These are phyloP conservation scores for Hygrocybe punicea DNA, from an alignment of 768 basidiomycete species.

Conservation along the genomic window DNA sequence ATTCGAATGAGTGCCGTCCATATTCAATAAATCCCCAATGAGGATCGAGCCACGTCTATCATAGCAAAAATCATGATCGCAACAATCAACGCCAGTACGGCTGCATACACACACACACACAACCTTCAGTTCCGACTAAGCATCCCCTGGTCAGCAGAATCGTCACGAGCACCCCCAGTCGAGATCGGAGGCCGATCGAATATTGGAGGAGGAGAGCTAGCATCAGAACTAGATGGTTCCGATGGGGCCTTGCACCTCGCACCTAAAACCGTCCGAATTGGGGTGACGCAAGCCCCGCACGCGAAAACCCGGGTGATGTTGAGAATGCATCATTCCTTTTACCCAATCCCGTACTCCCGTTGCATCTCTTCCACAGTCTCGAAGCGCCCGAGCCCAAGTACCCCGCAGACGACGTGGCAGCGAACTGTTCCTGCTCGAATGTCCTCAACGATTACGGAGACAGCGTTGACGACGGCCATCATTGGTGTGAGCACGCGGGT, in stretches of 20 bases:
- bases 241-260: conserved; percentile 54
- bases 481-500: conserved; percentile 87
- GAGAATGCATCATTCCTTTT: conserved; percentile 22
- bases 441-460: conserved; percentile 84
- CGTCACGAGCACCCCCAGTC: conserved; percentile 56
- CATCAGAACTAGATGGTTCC: too few species aligned
- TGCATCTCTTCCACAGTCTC: conserved; percentile 58
- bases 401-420: conserved; percentile 32
- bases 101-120: too few species aligned
- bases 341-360: conserved; percentile 40
- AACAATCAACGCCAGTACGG: too few species aligned
- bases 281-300: neutral
- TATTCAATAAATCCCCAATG: too few species aligned
- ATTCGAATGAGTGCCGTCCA: too few species aligned
- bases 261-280: conserved; percentile 37
- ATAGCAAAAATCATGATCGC: too few species aligned
- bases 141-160: conserved; percentile 68
- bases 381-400: conserved; percentile 28
- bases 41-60: too few species aligned
- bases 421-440: conserved; percentile 69
- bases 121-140: conserved; percentile 84
- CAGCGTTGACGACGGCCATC: conserved; percentile 88
- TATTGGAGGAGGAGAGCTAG: conserved; percentile 68
- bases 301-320: neutral
- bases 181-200: conserved; percentile 53